Base-by-base conservation (phyloP, 768 basidiomycete species). In the Hemileccinum rubropunctum region DNA sequence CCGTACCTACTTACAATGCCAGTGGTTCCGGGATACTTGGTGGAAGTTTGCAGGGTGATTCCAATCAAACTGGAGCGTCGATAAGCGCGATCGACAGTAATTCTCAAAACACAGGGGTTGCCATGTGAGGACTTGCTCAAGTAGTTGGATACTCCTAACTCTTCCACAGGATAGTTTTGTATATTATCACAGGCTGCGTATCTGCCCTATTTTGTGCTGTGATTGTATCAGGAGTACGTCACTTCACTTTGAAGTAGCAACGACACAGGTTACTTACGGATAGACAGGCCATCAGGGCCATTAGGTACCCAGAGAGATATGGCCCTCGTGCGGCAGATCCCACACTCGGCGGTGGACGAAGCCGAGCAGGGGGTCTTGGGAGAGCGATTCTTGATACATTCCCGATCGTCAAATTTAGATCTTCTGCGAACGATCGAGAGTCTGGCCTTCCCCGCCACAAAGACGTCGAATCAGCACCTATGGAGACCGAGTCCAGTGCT, bases 301-400 rank as follows among this genome's bases (percentile, higher is more conserved):
- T 95, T 44, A 81, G 91, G 2, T 84, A 95, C 67, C 94, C 94
- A 15, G 94, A 97, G 62, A 81, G 91, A 45, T 98, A 97, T 64
- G 93, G 93, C 4, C 89, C 90, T 11, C 78, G 92, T 47, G 58
- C 72, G 3, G 71, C 71, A 12, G 64, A 70, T 44, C 58, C 60
- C 1, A 47, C 49, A 13, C 47, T 46, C 44, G 61, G 48, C 38
- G 70, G 56, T 27, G 73, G 76, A 33, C 86, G 86, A 61, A 85
- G 82, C 43, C 82, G 91, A 4, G 87, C 91, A 0, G 73, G 81
- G n/a, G 94, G 94, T 7, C 76, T 98, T 44, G 88, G 91, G 2
- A 83, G 91, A 17, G 95, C 95, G 17, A 94, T 98, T 50, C 74
- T 98, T 47, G 95, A 98, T 58, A 97, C 94, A 3, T 98, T 98